Evolutionary conservation across 352 stramenopile species (phyloP).

Genomic region (Pythium rhizo-oryzae): DNA sequence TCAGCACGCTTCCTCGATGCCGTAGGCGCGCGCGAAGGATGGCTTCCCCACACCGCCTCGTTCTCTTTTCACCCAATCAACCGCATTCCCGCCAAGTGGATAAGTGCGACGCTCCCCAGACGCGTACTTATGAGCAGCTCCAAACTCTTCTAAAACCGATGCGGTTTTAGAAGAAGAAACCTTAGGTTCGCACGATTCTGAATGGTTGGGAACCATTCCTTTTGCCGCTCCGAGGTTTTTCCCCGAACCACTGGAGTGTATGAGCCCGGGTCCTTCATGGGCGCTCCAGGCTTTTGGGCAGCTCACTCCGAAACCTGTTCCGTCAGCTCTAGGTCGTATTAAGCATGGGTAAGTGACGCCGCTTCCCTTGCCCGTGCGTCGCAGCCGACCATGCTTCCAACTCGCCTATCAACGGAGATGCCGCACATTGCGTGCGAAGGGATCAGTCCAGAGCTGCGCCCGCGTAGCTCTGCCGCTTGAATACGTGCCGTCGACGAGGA

Average conservation of each 20-base stretch:
- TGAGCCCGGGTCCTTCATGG: constrained; percentile 17
- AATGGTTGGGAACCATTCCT: constrained; percentile 44
- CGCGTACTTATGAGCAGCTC: constrained; percentile 22
- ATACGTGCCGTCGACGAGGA: not conserved
- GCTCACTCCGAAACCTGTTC: constrained; percentile 83
- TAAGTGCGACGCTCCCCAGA: constrained; percentile 16
- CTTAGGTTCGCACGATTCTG: constrained; percentile 32
- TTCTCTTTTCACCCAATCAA: constrained; percentile 35
- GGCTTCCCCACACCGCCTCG: too few relatives aligned
- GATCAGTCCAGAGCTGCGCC: constrained; percentile 22
- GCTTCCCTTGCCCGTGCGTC: constrained; percentile 19
- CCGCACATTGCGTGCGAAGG: constrained; percentile 31
- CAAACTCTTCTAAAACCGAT: constrained; percentile 13
- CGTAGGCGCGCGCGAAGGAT: constrained; percentile 3
- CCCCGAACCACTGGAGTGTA: constrained; percentile 21
- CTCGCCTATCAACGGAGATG: constrained; percentile 37
- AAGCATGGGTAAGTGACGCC: constrained; percentile 84
- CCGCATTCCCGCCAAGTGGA: constrained; percentile 30
- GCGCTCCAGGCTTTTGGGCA: not conserved
- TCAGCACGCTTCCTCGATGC: not conserved
- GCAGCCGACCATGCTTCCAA: constrained; percentile 32
- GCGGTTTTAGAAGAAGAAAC: constrained; percentile 19
- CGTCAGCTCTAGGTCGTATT: constrained; percentile 55
- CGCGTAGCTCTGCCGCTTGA: constrained; percentile 17
- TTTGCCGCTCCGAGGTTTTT: constrained; percentile 32